Conservation (phyloP, 129 eudicot species). For the Gnaphalium uliginosum region DNA sequence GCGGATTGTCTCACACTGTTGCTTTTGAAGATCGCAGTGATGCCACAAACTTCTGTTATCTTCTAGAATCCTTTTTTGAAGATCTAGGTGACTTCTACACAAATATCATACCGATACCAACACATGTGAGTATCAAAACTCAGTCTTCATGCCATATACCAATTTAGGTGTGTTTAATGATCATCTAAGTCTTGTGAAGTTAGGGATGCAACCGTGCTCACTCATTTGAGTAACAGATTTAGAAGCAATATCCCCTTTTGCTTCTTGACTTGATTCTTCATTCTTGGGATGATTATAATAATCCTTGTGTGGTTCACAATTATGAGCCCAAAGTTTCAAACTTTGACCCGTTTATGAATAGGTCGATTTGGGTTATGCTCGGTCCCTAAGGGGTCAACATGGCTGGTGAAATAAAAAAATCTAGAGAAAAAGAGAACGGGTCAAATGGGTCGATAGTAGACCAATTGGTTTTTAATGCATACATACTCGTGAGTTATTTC, state of each 20-base stretch:
- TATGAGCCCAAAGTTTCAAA: neutral
- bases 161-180: neutral
- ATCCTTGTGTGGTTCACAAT: neutral
- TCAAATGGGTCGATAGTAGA: neutral
- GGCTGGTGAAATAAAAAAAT: neutral
- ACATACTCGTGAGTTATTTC: too few relatives aligned
- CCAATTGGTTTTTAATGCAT: neutral
- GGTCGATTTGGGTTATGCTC: neutral
- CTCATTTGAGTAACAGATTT: neutral
- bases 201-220: neutral
- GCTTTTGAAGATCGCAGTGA: constrained; percentile 83
- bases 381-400: neutral
- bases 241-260: neutral
- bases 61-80: constrained; percentile 71
- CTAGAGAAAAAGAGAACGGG: neutral
- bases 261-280: neutral
- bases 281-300: neutral
- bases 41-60: constrained; percentile 79
- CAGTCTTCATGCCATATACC: neutral
- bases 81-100: constrained; percentile 57
- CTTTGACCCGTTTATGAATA: neutral
- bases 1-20: constrained; percentile 48
- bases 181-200: neutral
- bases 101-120: constrained; percentile 56
- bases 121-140: constrained; percentile 50